A percentile compares a stretch with the other conserved stretches of the same genome.
These are phyloP conservation scores for Cyberlindnera mycetangii DNA, from an alignment of 805 yeast genomes.

Conservation along the genomic window DNA sequence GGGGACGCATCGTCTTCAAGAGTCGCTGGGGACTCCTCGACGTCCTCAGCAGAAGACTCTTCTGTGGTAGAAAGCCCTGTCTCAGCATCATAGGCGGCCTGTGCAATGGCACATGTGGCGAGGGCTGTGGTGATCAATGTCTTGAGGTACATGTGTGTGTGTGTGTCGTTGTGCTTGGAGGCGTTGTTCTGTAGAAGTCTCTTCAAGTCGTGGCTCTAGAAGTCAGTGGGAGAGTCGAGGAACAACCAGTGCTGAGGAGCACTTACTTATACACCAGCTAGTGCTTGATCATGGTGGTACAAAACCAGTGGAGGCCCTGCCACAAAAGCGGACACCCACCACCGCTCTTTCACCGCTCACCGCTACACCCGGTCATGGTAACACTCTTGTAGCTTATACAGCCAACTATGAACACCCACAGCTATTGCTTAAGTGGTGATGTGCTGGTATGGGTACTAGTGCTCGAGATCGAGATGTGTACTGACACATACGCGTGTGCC, in stretches of 20 bases:
- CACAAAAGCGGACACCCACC: conserved; percentile 5
- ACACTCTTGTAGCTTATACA: too few relatives aligned
- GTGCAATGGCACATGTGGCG: conserved; percentile 28
- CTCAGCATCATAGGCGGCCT: conserved; percentile 11
- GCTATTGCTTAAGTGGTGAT: too few relatives aligned
- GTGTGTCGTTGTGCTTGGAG: background rate
- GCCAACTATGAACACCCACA: too few relatives aligned
- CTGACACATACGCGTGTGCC: background rate
- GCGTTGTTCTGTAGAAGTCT: background rate
- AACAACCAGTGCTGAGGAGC: background rate
- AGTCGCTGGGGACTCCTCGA: conserved; percentile 4
- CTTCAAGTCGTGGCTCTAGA: background rate
- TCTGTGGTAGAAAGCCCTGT: conserved; percentile 9
- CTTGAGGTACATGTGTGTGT: conserved; percentile 14
- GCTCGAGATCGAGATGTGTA: too few relatives aligned
- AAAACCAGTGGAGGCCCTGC: background rate
- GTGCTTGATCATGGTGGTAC: background rate
- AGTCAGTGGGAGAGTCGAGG: background rate
- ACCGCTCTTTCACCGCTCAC: too few relatives aligned
- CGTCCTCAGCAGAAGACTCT: conserved; percentile 4
- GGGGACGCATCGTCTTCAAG: conserved; percentile 6
- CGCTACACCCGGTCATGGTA: too few relatives aligned
- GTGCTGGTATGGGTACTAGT: too few relatives aligned
- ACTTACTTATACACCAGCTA: background rate
- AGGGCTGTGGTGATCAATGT: conserved; percentile 13